Evolutionary conservation across 1,284 basidiomycete species (phyloP).

Genomic region (Malassezia nana): DNA sequence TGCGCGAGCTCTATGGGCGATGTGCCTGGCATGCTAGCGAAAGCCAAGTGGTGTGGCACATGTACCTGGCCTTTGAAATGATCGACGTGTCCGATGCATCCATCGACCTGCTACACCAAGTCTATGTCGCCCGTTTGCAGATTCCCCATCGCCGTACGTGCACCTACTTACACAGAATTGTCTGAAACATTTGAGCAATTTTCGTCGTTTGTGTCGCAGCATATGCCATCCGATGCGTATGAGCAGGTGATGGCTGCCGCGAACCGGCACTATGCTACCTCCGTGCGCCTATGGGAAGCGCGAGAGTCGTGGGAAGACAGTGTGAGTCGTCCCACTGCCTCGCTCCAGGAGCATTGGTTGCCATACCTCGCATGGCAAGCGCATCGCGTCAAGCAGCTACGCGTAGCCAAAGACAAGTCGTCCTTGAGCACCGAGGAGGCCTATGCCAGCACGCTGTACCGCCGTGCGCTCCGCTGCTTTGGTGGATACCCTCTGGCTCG

Average conservation of each 20-base stretch:
- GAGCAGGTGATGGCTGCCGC: conserved; percentile 33
- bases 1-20: conserved; percentile 8
- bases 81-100: conserved; percentile 9
- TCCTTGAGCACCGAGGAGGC: conserved; percentile 13
- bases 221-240: conserved; percentile 31
- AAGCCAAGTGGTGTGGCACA: conserved; percentile 28
- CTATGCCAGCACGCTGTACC: conserved; percentile 5
- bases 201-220: conserved; percentile 30
- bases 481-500: conserved; percentile 2
- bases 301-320: conserved; percentile 28
- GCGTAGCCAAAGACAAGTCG: conserved; percentile 22
- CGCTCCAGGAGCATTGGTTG: conserved; percentile 15
- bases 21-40: conserved; percentile 19
- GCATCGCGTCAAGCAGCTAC: conserved; percentile 16
- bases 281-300: conserved; percentile 13
- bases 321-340: conserved; percentile 8
- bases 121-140: conserved; percentile 28
- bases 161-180: conserved; percentile 8
- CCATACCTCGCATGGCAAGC: conserved; percentile 26
- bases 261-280: conserved; percentile 21
- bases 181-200: conserved; percentile 31
- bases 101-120: conserved; percentile 24
- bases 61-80: conserved; percentile 30
- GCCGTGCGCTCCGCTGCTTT: conserved; percentile 10
- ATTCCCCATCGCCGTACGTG: conserved; percentile 23